Evolutionary conservation across 805 yeast species (phyloP), one percentile per base, ranked within the genome.

Genomic region (Candida caryicola): DNA sequence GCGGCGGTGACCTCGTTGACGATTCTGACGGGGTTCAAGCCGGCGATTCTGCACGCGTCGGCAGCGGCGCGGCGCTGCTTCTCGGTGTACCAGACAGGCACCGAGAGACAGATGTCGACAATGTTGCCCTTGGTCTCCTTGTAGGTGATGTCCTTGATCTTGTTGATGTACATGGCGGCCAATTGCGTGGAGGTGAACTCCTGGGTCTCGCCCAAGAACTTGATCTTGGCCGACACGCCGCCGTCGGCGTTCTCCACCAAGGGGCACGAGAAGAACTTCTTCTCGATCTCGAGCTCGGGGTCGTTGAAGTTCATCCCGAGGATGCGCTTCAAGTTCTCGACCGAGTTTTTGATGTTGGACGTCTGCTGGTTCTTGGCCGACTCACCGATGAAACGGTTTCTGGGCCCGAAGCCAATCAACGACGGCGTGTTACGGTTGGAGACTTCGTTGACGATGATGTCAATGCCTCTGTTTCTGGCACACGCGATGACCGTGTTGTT

Each of bases 1-100:
- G 99, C 99, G 45, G 99, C 98, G 41, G 98, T 90, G 51, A 86
- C 83, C 66, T 93, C 99, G 67, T 93, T 93, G 54, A 93, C 95
- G 49, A 93, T 81, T 79, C 99, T 86, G 44, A 93, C 97, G 44
- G 99, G 98, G 81, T 93, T 93, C 60, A 93, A 77, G 48, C 96
- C 96, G 43, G 99, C 98, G 63, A 93, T 85, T 62, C 76, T 79
- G 59, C 96, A 91, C 41, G 99, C 96, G 63, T 93, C 98, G 44
- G 88, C 76, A 50, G 93, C 82, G 47, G 96, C 96, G 58, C 95
- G 88, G 71, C 99, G 90, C 74, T 93, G 98, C 59, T 77, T 81
- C 67, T 93, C 98, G 40, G 95, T 79, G 78, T 87, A 93, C 98
- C 98, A 93, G 34, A 81, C 85, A 58, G 99, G 99, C 40, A 93